Percentiles rank a stretch among this genome's conserved stretches.
phyloP scores from a whole-genome alignment of 176 grass and related monocot species.

The Oryza meyeriana region DNA sequence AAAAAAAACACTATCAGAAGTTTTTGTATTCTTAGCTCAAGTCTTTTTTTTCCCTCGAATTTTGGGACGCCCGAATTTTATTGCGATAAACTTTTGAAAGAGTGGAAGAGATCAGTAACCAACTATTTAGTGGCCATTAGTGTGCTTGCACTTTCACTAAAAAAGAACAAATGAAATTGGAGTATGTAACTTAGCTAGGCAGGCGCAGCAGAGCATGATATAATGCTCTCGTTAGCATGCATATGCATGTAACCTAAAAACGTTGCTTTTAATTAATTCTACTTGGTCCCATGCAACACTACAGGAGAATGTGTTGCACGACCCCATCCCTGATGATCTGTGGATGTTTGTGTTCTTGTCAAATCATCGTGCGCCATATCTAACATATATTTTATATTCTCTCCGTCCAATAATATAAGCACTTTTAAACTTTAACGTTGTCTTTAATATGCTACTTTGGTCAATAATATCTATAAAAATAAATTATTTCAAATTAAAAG shows the following conservation, averaged over 20 bases:
- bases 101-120: neutral
- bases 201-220: neutral
- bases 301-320: conserved; percentile 9
- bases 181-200: neutral
- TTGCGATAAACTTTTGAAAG: neutral
- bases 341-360: neutral
- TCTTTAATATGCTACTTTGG: too few relatives aligned
- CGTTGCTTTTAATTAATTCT: conserved; percentile 28
- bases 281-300: conserved; percentile 35
- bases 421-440: too few relatives aligned
- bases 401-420: too few relatives aligned
- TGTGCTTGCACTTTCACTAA: neutral
- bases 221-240: neutral
- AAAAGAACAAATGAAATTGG: neutral
- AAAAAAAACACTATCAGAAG: neutral
- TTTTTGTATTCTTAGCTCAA: too few relatives aligned
- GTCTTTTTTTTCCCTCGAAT: too few relatives aligned
- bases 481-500: too few relatives aligned
- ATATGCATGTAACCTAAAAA: conserved; percentile 34
- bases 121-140: neutral
- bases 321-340: neutral
- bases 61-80: too few relatives aligned
- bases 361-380: neutral
- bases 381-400: neutral
- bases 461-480: too few relatives aligned